Evolutionary conservation across 768 basidiomycete species (phyloP).

Genomic region (Boletus subparvulus): DNA sequence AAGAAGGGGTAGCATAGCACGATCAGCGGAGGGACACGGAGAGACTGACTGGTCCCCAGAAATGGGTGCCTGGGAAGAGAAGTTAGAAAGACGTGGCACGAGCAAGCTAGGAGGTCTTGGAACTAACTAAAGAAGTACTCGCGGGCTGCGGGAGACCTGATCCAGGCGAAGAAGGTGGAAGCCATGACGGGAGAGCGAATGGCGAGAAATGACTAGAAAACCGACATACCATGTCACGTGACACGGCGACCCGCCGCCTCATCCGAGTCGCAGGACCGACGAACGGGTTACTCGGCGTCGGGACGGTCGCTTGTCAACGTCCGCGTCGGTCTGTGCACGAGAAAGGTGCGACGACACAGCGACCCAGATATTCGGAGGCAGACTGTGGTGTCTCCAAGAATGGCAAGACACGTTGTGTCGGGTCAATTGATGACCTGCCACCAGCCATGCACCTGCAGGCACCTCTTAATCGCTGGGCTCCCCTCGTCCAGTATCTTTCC

Average conservation of each 20-base stretch:
- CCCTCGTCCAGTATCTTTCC: background rate
- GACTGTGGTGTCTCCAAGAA: constrained; percentile 32
- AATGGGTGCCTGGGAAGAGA: constrained; percentile 75
- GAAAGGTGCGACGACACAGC: background rate
- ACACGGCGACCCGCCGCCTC: background rate
- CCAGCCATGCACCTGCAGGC: constrained; percentile 24
- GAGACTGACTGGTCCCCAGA: constrained; percentile 90
- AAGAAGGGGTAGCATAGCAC: constrained; percentile 7
- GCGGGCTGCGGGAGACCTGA: constrained; percentile 86
- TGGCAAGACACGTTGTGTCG: constrained; percentile 31
- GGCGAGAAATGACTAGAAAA: background rate
- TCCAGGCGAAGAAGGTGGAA: constrained; percentile 84
- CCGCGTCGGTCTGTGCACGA: background rate
- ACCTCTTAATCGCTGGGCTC: constrained; percentile 13
- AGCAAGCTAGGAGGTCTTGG: background rate
- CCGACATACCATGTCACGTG: constrained; percentile 13
- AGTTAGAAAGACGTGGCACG: constrained; percentile 16
- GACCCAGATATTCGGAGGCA: too few relatives aligned
- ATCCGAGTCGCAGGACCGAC: background rate
- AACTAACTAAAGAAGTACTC: constrained; percentile 93
- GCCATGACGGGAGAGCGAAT: constrained; percentile 50
- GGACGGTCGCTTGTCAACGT: background rate
- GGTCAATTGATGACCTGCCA: constrained; percentile 9
- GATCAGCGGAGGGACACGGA: constrained; percentile 1
- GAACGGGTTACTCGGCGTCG: background rate